These are phyloP conservation scores for Ambrosia hybrid DNA, from an alignment of 140 eudicot species.

Conservation along the genomic window DNA sequence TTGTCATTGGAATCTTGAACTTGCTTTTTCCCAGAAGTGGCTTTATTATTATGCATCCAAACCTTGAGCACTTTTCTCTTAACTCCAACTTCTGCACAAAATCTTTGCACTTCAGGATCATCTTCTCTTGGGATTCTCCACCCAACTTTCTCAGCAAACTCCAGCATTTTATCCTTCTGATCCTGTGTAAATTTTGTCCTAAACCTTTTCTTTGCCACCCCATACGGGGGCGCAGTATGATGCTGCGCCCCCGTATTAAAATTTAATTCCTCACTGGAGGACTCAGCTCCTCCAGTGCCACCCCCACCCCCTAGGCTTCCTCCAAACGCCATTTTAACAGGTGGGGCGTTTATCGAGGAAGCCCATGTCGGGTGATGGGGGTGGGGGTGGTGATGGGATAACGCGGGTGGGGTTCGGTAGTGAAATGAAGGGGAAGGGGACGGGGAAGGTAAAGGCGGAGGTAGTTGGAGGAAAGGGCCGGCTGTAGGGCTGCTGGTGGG, in stretches of 20 bases:
- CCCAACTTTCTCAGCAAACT: conserved; percentile 82
- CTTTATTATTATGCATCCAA: conserved; percentile 97
- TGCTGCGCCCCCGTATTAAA: conserved; percentile 40
- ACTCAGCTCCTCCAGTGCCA: conserved; percentile 37
- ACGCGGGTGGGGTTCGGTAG: conserved; percentile 31
- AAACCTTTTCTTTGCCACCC: conserved; percentile 51
- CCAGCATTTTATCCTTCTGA: conserved; percentile 89
- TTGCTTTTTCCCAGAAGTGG: conserved; percentile 57
- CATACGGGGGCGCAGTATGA: conserved; percentile 47
- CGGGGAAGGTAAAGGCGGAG: conserved; percentile 49
- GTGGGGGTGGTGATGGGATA: conserved; percentile 30
- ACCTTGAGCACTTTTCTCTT: conserved; percentile 90
- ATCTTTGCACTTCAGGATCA: conserved; percentile 74
- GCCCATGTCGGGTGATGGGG: conserved; percentile 54
- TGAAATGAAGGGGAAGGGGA: conserved; percentile 44
- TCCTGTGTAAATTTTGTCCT: conserved; percentile 78
- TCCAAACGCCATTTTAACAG: conserved; percentile 66
- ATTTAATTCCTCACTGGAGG: conserved; percentile 78
- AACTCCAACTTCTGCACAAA: conserved; percentile 78
- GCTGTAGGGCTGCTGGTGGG: conserved; percentile 32
- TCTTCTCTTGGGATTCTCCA: conserved; percentile 95
- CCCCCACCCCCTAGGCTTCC: conserved; percentile 35
- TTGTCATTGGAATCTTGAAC: conserved; percentile 50
- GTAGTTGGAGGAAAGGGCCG: conserved; percentile 54
- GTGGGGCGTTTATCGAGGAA: conserved; percentile 51